Evolutionary conservation across 73 alveolate species (phyloP).

Genomic region (Paramecium caudatum): DNA sequence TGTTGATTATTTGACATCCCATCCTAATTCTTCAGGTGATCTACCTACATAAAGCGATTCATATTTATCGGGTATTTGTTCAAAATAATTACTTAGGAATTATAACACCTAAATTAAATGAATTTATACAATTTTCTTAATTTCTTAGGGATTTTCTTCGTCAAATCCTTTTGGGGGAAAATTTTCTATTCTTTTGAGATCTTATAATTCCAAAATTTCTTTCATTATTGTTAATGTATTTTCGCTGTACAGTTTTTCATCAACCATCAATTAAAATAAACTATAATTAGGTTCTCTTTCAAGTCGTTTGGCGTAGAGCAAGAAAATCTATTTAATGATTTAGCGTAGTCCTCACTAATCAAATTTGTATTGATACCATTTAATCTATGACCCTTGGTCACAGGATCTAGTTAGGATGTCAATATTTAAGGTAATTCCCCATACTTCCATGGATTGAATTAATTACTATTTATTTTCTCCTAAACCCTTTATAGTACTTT

Average conservation of each 20-base stretch:
- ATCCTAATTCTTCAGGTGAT: conserved; percentile 60
- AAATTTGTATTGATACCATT: conserved; percentile 23
- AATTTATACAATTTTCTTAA: not conserved
- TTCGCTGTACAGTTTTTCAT: not conserved
- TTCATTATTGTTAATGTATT: not conserved
- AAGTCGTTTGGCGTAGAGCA: not conserved
- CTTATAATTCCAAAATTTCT: conserved; percentile 37
- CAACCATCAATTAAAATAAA: conserved; percentile 41
- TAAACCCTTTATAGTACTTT: conserved; percentile 35
- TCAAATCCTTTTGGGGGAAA: conserved; percentile 36
- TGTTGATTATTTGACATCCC: conserved; percentile 42
- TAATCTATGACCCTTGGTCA: conserved; percentile 9
- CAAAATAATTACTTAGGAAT: conserved; percentile 56
- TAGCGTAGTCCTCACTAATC: conserved; percentile 52
- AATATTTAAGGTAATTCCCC: conserved; percentile 28
- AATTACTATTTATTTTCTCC: conserved; percentile 41
- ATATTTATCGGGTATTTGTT: conserved; percentile 40
- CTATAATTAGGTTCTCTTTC: conserved; percentile 44
- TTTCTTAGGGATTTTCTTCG: conserved; percentile 11
- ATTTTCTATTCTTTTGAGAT: conserved; percentile 1
- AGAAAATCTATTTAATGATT: conserved; percentile 22
- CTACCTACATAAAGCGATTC: conserved; percentile 12
- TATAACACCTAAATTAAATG: not conserved
- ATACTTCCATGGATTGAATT: conserved; percentile 55
- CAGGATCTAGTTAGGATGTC: conserved; percentile 24